Conservation (phyloP, 768 basidiomycete species). For the Obba rivulosa region DNA sequence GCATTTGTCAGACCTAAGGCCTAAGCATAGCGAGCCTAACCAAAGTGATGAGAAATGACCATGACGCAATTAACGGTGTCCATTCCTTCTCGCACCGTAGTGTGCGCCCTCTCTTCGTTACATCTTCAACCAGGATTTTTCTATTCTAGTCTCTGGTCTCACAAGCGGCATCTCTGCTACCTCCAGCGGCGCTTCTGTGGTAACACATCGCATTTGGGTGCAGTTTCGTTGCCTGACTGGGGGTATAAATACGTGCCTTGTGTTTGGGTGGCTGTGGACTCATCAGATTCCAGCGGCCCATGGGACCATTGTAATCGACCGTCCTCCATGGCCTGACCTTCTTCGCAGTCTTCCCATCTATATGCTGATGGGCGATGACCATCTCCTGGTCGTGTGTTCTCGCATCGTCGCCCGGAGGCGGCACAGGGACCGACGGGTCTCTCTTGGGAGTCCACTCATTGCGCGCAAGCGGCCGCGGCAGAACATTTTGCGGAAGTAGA, state of each 20-base stretch:
- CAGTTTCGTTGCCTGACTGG: constrained; percentile 59
- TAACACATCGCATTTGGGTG: constrained; percentile 75
- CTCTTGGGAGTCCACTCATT: constrained; percentile 74
- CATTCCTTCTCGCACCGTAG: too few relatives aligned
- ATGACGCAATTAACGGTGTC: constrained; percentile 95
- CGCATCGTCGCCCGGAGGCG: constrained; percentile 78
- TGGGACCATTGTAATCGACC: constrained; percentile 88
- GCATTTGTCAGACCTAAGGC: too few relatives aligned
- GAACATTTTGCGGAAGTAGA: constrained; percentile 44
- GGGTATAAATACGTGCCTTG: not conserved
- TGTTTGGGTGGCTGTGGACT: constrained; percentile 20
- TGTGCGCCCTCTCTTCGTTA: too few relatives aligned
- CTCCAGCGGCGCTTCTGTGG: too few relatives aligned
- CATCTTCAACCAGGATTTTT: too few relatives aligned
- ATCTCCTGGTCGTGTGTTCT: constrained; percentile 75
- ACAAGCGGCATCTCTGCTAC: too few relatives aligned
- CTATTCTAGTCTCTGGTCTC: too few relatives aligned
- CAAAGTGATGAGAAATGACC: too few relatives aligned
- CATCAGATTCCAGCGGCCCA: constrained; percentile 84
- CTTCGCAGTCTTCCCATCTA: constrained; percentile 81
- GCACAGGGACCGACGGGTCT: constrained; percentile 60
- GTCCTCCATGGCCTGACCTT: constrained; percentile 91
- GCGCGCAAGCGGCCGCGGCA: constrained; percentile 32
- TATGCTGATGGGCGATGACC: constrained; percentile 61
- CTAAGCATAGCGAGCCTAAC: too few relatives aligned